Conservation (phyloP, 495 filamentous ascomycete genomes). For the Hyaloscypha bicolor region DNA sequence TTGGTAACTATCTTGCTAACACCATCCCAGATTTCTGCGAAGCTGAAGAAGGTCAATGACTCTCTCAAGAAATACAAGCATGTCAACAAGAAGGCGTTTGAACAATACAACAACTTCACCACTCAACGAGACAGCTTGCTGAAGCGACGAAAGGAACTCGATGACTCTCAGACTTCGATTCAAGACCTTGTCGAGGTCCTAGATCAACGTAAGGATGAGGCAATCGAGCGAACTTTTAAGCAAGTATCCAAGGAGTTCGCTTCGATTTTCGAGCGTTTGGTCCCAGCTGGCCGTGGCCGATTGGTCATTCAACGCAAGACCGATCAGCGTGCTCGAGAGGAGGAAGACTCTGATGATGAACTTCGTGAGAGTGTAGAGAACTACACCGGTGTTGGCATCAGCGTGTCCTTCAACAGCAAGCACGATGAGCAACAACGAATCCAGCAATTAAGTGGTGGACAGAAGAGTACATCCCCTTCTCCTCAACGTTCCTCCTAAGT, state of each 20-base stretch:
- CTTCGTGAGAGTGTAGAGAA: conserved; percentile 80
- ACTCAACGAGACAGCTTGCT: conserved; percentile 83
- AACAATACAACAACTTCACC: conserved; percentile 98
- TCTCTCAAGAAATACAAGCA: conserved; percentile 93
- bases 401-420: conserved; percentile 97
- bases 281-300: conserved; percentile 88
- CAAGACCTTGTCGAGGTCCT: conserved; percentile 88
- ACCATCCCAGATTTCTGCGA: conserved; percentile 65
- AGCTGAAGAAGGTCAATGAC: conserved; percentile 91
- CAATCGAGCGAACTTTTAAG: conserved; percentile 97
- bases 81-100: conserved; percentile 99
- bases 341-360: conserved; percentile 71
- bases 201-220: conserved; percentile 93
- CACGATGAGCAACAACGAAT: conserved; percentile 96
- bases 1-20: conserved; percentile 23
- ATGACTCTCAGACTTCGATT: conserved; percentile 79
- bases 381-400: conserved; percentile 97
- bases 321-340: conserved; percentile 63
- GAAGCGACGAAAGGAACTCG: conserved; percentile 81
- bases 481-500: conserved; percentile 12
- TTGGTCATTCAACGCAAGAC: conserved; percentile 92
- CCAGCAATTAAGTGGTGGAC: conserved; percentile 93
- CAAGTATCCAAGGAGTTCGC: conserved; percentile 93
- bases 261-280: conserved; percentile 90
- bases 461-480: conserved; percentile 74